Conservation (phyloP, 2,329 filamentous ascomycete species). For the Diplodia corticola region DNA sequence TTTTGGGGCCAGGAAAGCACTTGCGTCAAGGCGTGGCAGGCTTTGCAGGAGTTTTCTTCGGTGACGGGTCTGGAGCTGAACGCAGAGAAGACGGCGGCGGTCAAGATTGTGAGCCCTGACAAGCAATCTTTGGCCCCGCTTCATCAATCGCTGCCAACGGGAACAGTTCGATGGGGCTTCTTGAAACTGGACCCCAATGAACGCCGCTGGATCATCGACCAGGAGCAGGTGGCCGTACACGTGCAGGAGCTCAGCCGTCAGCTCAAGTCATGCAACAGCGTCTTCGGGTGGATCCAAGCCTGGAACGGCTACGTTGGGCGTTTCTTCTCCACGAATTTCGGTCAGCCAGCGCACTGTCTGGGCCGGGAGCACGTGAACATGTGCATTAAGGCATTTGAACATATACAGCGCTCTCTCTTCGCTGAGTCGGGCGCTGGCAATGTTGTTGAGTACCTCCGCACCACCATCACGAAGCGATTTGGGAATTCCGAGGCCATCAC, state of each 20-base stretch:
- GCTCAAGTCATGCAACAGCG: conserved; percentile 55
- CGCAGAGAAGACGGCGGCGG: conserved; percentile 57
- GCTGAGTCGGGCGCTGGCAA: conserved; percentile 36
- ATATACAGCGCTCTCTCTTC: conserved; percentile 56
- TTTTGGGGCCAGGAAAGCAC: conserved; percentile 61
- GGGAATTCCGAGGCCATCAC: conserved; percentile 28
- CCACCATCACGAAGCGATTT: conserved; percentile 43
- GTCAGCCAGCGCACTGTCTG: conserved; percentile 56
- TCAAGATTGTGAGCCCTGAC: conserved; percentile 40
- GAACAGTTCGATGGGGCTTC: conserved; percentile 61
- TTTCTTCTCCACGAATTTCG: conserved; percentile 62
- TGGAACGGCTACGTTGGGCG: conserved; percentile 60
- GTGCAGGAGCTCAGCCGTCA: conserved; percentile 61
- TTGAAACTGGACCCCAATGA: conserved; percentile 55
- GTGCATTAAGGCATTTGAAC: conserved; percentile 53
- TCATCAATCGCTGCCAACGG: conserved; percentile 48
- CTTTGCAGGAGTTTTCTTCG: conserved; percentile 56
- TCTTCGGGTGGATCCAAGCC: conserved; percentile 61
- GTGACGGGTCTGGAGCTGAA: conserved; percentile 62
- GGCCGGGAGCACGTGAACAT: conserved; percentile 57
- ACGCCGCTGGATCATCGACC: conserved; percentile 61
- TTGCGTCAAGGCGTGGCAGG: conserved; percentile 60
- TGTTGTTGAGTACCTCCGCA: conserved; percentile 55
- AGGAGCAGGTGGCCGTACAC: conserved; percentile 59
- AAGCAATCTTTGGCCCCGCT: conserved; percentile 24